These are phyloP conservation scores for Nakaseomyces kungkrabaensis DNA, from an alignment of 1,139 yeast species.

Conservation along the genomic window DNA sequence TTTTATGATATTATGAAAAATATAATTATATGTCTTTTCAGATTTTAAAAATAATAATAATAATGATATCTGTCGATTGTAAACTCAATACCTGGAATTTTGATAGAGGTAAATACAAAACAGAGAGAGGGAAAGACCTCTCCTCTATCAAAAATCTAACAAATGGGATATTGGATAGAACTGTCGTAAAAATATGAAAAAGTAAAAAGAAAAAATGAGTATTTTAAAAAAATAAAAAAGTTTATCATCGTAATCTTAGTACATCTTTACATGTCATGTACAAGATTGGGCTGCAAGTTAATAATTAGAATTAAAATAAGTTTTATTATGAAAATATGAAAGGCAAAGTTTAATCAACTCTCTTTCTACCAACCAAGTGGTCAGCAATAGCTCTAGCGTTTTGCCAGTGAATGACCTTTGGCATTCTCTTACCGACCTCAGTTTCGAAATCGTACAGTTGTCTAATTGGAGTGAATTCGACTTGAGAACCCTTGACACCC, in stretches of 20 bases:
- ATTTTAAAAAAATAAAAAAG: slow-evolving; percentile 1
- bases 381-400: slow-evolving; percentile 68
- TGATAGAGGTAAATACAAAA: too few species aligned
- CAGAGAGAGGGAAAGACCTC: background rate
- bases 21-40: background rate
- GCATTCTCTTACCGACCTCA: slow-evolving; percentile 69
- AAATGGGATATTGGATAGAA: background rate
- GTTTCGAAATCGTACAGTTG: slow-evolving; percentile 81
- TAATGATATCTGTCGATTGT: background rate
- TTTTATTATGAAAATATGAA: background rate
- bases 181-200: slow-evolving; percentile 1
- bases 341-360: slow-evolving; percentile 14
- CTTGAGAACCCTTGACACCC: slow-evolving; percentile 73
- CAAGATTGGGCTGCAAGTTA: slow-evolving; percentile 4
- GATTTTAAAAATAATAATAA: background rate
- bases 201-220: slow-evolving; percentile 1
- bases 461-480: slow-evolving; percentile 63
- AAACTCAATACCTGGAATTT: background rate
- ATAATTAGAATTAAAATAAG: slow-evolving; percentile 4
- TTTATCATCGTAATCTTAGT: slow-evolving; percentile 3
- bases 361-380: slow-evolving; percentile 69
- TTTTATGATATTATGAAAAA: too few species aligned
- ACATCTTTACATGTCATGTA: slow-evolving; percentile 4
- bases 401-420: slow-evolving; percentile 80
- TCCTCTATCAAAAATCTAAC: background rate